Base-by-base conservation (phyloP, 2,329 filamentous ascomycete species). In the Aureobasidium sp. region DNA sequence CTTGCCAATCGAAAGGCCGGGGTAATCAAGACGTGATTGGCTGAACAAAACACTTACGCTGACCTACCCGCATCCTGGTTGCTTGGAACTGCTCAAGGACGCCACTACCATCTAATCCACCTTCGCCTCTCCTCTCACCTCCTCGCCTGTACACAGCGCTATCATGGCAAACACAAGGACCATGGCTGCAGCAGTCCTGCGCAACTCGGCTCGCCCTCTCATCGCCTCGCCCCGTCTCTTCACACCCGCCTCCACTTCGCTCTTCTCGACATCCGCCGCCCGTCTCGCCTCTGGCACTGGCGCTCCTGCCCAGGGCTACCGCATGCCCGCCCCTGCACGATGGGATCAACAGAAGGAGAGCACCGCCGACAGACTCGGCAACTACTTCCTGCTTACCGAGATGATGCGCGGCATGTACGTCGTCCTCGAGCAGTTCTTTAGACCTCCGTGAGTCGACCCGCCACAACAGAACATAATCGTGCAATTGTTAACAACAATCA, bases 331-430 rank as follows among this genome's bases (percentile, higher is more conserved):
- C 66, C 87, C 84, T 57, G 83, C 86, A 74, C 79, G 85, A 78
- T 97, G 92, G 91, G 86, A 95, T 68, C 84, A 95, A 76, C 83
- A 87, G 67, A 81, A 84, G 66, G 91, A 96, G 74, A 85, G 82
- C 67, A 84, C 88, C 39, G 79, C 95, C 69, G 91, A 97, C 78
- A 88, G 87, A 75, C 82, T 91, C 66, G 92, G 90, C 69, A 94
- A 92, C 75, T 97, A 92, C 82, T 99, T 99, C 79, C 84, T 99
- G 74, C 80, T 97, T 82, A 87, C 89, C 60, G 94, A 99, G 83
- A 94, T 97, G 88, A 84, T 90, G 75, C 87, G 94, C 73, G 94
- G 94, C 77, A 97, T 99, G 94, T 99, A 97, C 74, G 87, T 99
- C 69, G 86, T 94, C 77, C 75, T 99, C 74, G 94, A 99, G 84